Evolutionary conservation across 2,329 filamentous ascomycete species (phyloP).

Genomic region (Emmonsia crescens): DNA sequence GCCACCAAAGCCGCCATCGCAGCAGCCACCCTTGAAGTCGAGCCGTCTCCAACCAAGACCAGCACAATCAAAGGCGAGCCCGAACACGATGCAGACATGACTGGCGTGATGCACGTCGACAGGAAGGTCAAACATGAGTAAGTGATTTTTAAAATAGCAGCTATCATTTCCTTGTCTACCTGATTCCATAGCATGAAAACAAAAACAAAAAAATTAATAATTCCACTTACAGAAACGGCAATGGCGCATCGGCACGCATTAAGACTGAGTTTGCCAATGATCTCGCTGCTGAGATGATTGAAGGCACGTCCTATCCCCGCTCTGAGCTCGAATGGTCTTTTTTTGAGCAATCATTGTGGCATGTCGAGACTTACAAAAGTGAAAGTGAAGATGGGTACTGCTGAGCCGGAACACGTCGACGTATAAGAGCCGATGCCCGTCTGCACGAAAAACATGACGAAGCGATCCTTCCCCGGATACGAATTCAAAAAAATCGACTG

Average conservation of each 20-base stretch:
- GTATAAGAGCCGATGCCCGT: background rate
- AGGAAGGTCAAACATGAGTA: background rate
- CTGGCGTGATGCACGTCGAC: background rate
- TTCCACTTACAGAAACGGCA: background rate
- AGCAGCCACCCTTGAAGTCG: background rate
- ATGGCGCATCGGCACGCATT: background rate
- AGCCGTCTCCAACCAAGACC: background rate
- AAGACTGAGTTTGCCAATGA: constrained; percentile 1
- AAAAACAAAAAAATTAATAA: background rate
- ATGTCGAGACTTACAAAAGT: constrained; percentile 6
- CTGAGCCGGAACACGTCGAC: background rate
- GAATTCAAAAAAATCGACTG: background rate
- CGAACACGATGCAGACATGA: background rate
- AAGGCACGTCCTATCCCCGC: constrained; percentile 9
- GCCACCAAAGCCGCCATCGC: background rate
- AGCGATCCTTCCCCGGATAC: background rate
- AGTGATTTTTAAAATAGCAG: background rate
- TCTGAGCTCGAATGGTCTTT: constrained; percentile 1
- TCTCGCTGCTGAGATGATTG: constrained; percentile 10
- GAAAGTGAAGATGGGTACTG: background rate
- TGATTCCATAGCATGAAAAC: background rate
- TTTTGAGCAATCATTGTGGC: constrained; percentile 2
- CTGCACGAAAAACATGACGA: background rate
- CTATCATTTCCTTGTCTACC: background rate
- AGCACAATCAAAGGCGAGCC: background rate